Conservation (phyloP, 305 asterid genomes). For the Fraxinus ornus region DNA sequence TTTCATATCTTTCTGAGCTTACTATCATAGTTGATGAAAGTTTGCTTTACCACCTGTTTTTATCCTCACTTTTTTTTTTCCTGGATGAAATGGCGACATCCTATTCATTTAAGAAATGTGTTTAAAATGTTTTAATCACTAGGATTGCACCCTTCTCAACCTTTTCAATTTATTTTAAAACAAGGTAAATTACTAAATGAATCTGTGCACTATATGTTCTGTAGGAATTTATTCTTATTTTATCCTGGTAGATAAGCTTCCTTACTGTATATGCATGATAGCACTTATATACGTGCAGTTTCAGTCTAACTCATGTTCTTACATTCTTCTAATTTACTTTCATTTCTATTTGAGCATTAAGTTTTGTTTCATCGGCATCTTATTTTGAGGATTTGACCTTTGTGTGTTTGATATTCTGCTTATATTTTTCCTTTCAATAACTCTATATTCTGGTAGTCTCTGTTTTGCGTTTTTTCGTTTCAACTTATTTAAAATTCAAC, state of each 20-base stretch:
- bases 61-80: neutral
- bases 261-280: neutral
- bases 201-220: neutral
- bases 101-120: neutral
- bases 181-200: neutral
- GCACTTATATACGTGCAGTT: neutral
- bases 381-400: neutral
- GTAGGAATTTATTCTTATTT: neutral
- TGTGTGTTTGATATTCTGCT: neutral
- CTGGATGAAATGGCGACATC: neutral
- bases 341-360: neutral
- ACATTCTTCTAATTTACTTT: neutral
- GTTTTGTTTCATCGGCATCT: neutral
- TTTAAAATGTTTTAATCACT: neutral
- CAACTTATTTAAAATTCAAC: neutral
- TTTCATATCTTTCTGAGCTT: neutral
- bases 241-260: neutral
- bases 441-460: neutral
- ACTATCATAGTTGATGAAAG: neutral
- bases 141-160: neutral
- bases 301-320: neutral
- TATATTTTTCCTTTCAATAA: neutral
- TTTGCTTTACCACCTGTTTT: neutral
- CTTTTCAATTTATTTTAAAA: neutral
- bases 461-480: neutral